Evolutionary conservation across 352 stramenopile genomes (phyloP), one percentile per base, ranked within the genome.

Genomic region (Phytophthora citrophthora): DNA sequence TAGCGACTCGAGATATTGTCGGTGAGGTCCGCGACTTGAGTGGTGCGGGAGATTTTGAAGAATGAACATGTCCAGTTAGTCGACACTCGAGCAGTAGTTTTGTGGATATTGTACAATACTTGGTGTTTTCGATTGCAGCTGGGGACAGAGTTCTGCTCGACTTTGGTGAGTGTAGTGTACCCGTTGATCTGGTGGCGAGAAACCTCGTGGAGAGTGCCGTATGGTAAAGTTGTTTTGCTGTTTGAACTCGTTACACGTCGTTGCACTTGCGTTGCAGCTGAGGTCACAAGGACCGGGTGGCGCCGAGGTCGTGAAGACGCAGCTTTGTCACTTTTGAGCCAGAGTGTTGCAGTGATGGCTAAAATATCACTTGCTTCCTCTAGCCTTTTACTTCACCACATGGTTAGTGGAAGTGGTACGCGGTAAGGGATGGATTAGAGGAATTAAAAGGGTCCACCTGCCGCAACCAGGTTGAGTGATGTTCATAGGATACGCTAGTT

Each of bases 341-440:
- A 40, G 46, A 54, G 27, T n/a, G 46, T 54, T 39, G 46, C 23
- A 41, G 27, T n/a, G 29, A 20, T 34, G 29, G 46, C 26, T 11
- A 40, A 43, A 54, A 27, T 41, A 26, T n/a, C 46, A 41, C 29
- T 53, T 29, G 46, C 26, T 29, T 34, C 39, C 46, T 53, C 46
- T 54, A 15, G 46, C 43, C 46, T 41, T 18, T 54, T 41, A 13
- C 46, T 54, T 54, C 46, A 29, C 29, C 27, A 41, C n/a, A 16
- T 54, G 26, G 13, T 43, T 53, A 26, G 15, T 53, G 24, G 15
- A 39, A 32, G 29, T 34, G 29, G 29, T 34, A 34, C 1, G 29
- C 9, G 29, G 29, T 34, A 34, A 34, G 29, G 29, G 29, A 34
- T 34, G 29, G 29, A 34, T 34, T 34, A 34, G 29, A 34, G 8